Evolutionary conservation across 495 filamentous ascomycete species (phyloP).

Genomic region (Penicillium bovifimosum): DNA sequence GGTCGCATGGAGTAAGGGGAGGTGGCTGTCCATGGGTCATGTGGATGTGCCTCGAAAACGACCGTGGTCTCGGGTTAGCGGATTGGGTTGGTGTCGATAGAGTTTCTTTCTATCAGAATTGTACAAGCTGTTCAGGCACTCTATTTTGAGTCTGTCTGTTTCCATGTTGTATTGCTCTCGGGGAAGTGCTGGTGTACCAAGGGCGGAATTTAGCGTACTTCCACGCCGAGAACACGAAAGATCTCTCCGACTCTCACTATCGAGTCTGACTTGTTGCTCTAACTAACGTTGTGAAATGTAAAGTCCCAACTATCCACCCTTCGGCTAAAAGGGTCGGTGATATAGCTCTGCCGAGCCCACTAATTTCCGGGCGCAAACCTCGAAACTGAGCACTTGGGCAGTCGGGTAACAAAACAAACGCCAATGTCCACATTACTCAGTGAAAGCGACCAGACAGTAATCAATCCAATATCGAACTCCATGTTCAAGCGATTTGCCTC

Average conservation of each 20-base stretch:
- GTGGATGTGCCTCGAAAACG: slow-evolving; percentile 8
- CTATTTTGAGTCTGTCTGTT: no score
- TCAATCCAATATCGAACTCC: background rate
- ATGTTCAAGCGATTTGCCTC: background rate
- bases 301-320: background rate
- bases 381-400: background rate
- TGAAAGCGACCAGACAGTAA: background rate
- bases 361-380: background rate
- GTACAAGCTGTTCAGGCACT: background rate
- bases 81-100: background rate
- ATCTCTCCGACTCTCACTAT: no score
- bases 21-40: slow-evolving; percentile 15
- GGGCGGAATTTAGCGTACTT: no score
- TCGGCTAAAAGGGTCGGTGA: background rate
- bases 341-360: background rate
- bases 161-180: no score
- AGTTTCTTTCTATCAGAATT: background rate
- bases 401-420: slow-evolving; percentile 1
- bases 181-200: no score
- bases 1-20: slow-evolving; percentile 10
- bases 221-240: no score
- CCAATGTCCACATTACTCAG: background rate
- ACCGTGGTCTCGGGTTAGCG: slow-evolving; percentile 17
- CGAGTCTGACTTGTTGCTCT: no score
- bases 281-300: no score